Conservation (phyloP, 2,329 filamentous ascomycete species). For the Aspergillus thermomutatus region DNA sequence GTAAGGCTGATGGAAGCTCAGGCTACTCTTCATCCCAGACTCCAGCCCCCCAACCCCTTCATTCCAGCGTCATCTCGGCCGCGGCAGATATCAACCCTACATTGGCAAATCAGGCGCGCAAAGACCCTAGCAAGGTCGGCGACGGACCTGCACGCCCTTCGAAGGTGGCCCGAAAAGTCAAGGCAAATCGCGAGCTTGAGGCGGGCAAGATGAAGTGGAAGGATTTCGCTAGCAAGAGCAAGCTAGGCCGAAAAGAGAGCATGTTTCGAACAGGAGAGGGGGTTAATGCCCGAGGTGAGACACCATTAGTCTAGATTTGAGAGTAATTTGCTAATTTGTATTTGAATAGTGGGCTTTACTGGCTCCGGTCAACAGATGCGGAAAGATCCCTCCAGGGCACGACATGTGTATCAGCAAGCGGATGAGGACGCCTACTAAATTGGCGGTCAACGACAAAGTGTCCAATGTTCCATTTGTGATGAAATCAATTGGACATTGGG, state of each 20-base stretch:
- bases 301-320: slow-evolving; percentile 4
- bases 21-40: slow-evolving; percentile 46
- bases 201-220: slow-evolving; percentile 92
- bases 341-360: slow-evolving; percentile 77
- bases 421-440: slow-evolving; percentile 60
- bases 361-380: slow-evolving; percentile 95
- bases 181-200: slow-evolving; percentile 89
- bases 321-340: slow-evolving; percentile 23
- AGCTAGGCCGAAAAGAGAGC: slow-evolving; percentile 78
- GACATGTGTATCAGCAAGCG: slow-evolving; percentile 78
- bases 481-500: neutral
- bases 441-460: neutral
- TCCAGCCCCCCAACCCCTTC: slow-evolving; percentile 38
- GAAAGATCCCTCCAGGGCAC: slow-evolving; percentile 77
- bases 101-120: slow-evolving; percentile 60
- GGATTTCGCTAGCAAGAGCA: slow-evolving; percentile 76
- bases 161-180: slow-evolving; percentile 73
- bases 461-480: neutral
- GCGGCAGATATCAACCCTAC: slow-evolving; percentile 65
- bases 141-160: slow-evolving; percentile 57
- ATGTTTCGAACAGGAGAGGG: slow-evolving; percentile 95
- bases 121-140: slow-evolving; percentile 61
- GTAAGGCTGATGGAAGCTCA: slow-evolving; percentile 78
- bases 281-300: slow-evolving; percentile 75
- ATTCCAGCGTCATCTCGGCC: slow-evolving; percentile 60